Percentiles rank a stretch among this genome's conserved stretches.
phyloP scores from a whole-genome alignment of 1,284 basidiomycete species.

The Golubevia pallescens region DNA sequence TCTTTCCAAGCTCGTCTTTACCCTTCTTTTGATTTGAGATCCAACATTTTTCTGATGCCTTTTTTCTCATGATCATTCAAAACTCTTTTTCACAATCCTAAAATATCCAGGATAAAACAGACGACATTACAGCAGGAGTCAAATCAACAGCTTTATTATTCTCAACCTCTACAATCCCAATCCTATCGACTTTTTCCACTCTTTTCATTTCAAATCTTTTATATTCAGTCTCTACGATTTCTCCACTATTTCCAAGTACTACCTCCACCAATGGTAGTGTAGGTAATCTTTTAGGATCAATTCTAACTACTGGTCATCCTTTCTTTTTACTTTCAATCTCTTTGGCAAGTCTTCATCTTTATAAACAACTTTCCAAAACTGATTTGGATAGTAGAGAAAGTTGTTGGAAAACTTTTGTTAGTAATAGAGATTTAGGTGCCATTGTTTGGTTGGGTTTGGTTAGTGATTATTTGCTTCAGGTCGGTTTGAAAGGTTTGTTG shows the following conservation, averaged over 20 bases:
- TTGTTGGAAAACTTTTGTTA: conserved; percentile 89
- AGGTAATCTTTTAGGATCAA: conserved; percentile 74
- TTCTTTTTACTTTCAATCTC: conserved; percentile 79
- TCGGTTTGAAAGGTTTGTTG: too few relatives aligned
- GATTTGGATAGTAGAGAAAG: conserved; percentile 80
- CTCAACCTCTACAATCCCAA: conserved; percentile 75
- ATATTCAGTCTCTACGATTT: conserved; percentile 67
- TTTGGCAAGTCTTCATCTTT: conserved; percentile 78
- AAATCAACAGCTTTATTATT: conserved; percentile 93
- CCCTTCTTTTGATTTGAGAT: too few relatives aligned
- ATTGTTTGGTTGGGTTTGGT: conserved; percentile 85
- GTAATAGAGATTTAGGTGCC: conserved; percentile 86
- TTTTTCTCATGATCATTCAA: neutral
- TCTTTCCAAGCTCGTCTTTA: too few relatives aligned
- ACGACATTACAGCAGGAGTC: conserved; percentile 87
- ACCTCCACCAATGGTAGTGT: neutral
- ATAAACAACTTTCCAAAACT: conserved; percentile 72
- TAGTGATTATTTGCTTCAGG: conserved; percentile 73
- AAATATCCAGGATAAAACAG: conserved; percentile 80
- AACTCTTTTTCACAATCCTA: neutral
- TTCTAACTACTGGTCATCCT: conserved; percentile 70
- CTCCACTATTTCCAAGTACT: conserved; percentile 2
- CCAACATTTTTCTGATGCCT: too few relatives aligned
- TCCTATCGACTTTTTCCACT: conserved; percentile 77
- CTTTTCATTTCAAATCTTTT: conserved; percentile 78